Percentiles rank a stretch among this genome's conserved stretches.
These are phyloP conservation scores for Leucocoprinus birnbaumii DNA, from an alignment of 768 basidiomycete species.

Conservation along the genomic window DNA sequence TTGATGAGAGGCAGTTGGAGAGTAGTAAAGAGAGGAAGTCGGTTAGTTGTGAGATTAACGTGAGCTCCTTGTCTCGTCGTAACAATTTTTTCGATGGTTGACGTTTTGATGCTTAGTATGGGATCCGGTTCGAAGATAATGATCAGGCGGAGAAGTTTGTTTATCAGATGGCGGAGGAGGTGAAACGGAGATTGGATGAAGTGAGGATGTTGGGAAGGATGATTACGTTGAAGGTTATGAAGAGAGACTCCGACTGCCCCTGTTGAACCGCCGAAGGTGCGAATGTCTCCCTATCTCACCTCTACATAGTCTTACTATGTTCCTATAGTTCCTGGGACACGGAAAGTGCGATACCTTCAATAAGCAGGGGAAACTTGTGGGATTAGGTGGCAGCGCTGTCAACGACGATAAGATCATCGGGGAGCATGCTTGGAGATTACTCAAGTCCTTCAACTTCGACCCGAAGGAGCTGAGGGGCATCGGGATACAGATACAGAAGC, in stretches of 20 bases:
- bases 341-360: constrained; percentile 82
- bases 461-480: constrained; percentile 88
- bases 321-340: constrained; percentile 81
- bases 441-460: constrained; percentile 73
- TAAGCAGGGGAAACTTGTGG: constrained; percentile 62
- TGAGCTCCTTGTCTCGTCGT: constrained; percentile 34
- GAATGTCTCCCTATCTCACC: constrained; percentile 9
- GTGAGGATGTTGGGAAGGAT: constrained; percentile 69
- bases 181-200: constrained; percentile 65
- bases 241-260: constrained; percentile 83
- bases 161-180: constrained; percentile 73
- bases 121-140: constrained; percentile 85
- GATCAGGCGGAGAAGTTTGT: constrained; percentile 83
- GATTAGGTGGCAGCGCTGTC: constrained; percentile 64
- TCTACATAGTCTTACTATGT: neutral
- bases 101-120: constrained; percentile 58
- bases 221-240: constrained; percentile 87
- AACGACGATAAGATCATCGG: constrained; percentile 72
- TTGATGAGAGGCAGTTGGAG: constrained; percentile 79
- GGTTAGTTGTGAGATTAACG: constrained; percentile 94
- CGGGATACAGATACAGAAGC: constrained; percentile 87
- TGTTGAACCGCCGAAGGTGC: constrained; percentile 85
- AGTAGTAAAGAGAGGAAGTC: constrained; percentile 86
- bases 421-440: constrained; percentile 71
- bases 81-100: neutral